Evolutionary conservation across 495 filamentous ascomycete species (phyloP), one percentile per base, ranked within the genome.

Genomic region (Tuber microsphaerosporum): DNA sequence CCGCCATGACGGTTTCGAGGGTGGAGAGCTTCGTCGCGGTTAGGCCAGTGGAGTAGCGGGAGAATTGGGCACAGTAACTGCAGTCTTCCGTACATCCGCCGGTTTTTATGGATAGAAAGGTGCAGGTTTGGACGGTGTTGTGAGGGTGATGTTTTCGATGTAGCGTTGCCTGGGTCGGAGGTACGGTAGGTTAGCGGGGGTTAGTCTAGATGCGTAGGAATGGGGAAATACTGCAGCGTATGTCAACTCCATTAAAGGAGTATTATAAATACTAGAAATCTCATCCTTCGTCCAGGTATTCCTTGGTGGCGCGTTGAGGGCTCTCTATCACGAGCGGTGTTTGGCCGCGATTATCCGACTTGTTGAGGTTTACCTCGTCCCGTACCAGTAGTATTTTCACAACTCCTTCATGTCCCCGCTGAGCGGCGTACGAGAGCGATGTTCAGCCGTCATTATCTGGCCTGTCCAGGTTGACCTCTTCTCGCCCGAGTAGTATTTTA

Each of bases 41-140:
- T 19, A 94, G 86, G 16, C 92, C 92, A 5, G 92, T 94, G 70
- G 89, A 83, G 86, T 96, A 90, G 65, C 91, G 90, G 26, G 90
- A 92, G 17, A 92, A 93, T 83, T 96, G 93, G 12, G 93, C 92
- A 84, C 92, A 96, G 87, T 94, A 96, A 45, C 89, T 91, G 82
- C 92, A 96, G 85, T 96, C 92, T 83, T 94, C 93, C 81, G 87
- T 90, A 84, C 93, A 96, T 41, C 93, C 93, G 70, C 93, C 93
- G n/a, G 92, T 94, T 79, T 95, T 94, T 87, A 96, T 96, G 87
- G 94, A 94, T 91, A 94, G 93, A 72, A 96, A 86, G 3, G 93
- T 96, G 86, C 93, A 94, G 85, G 94, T 91, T 82, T 96, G 93
- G 82, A 96, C 90, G 9, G 90, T 87, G 45, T 89, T 85, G 48